Conservation (phyloP, 306 rosid genomes). For the Quercus suber region DNA sequence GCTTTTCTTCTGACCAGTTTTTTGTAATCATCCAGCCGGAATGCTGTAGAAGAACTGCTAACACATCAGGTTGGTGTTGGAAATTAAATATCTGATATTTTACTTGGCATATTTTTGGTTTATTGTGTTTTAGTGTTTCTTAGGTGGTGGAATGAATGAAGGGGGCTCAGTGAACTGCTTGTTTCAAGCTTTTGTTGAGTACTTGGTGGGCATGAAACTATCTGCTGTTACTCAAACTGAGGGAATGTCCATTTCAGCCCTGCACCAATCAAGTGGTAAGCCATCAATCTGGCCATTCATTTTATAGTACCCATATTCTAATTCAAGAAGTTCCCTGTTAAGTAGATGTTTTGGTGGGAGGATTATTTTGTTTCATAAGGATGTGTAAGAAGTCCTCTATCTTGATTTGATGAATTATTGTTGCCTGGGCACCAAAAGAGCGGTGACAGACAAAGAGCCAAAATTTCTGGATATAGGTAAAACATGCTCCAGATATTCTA, state of each 20-base stretch:
- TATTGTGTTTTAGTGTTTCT: slow-evolving; percentile 16
- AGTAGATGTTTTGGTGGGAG: too few species aligned
- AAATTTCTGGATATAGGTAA: too few species aligned
- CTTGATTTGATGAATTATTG: too few species aligned
- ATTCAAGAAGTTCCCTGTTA: too few species aligned
- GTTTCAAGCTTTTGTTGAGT: slow-evolving; percentile 66
- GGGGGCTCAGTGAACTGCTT: slow-evolving; percentile 35
- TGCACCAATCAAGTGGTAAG: slow-evolving; percentile 87
- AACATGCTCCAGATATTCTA: too few species aligned
- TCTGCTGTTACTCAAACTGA: slow-evolving; percentile 50
- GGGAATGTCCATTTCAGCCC: slow-evolving; percentile 50
- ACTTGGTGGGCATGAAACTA: slow-evolving; percentile 73
- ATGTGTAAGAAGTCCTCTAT: too few species aligned
- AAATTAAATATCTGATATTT: slow-evolving; percentile 14
- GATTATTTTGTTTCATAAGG: too few species aligned
- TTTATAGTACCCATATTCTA: too few species aligned
- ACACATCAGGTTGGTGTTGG: slow-evolving; percentile 60
- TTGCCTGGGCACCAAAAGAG: too few species aligned
- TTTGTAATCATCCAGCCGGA: slow-evolving; percentile 37
- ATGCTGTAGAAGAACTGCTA: slow-evolving; percentile 36
- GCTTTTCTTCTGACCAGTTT: slow-evolving; percentile 27
- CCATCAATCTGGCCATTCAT: slow-evolving; percentile 10
- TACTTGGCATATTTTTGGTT: slow-evolving; percentile 11
- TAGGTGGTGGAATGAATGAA: slow-evolving; percentile 42
- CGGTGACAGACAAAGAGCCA: too few species aligned